These are phyloP conservation scores for Syncephalastrum monosporum DNA, from an alignment of 371 early-diverging fungal species.

Conservation along the genomic window DNA sequence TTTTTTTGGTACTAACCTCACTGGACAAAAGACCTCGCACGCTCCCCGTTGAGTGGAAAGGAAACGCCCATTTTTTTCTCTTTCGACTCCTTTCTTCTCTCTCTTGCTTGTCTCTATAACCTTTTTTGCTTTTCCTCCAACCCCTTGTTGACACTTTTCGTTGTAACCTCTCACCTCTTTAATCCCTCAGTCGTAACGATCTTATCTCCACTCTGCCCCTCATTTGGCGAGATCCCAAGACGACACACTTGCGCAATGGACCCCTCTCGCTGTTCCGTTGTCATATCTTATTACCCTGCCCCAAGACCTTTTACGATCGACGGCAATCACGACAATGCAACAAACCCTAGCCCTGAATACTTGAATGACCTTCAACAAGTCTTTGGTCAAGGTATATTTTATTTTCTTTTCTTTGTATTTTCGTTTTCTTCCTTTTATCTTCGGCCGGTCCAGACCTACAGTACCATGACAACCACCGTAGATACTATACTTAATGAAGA, in stretches of 20 bases:
- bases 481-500: too few relatives aligned
- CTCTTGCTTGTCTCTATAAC: background rate
- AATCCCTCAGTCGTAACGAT: too few relatives aligned
- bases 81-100: conserved; percentile 1
- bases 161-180: too few relatives aligned
- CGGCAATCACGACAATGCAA: background rate
- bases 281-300: conserved; percentile 9
- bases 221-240: background rate
- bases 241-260: conserved; percentile 9
- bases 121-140: conserved; percentile 5
- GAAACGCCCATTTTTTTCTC: background rate
- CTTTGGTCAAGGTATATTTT: conserved; percentile 16
- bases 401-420: background rate
- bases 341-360: conserved; percentile 6
- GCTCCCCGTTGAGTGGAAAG: too few relatives aligned
- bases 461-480: too few relatives aligned
- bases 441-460: too few relatives aligned
- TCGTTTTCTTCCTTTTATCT: too few relatives aligned
- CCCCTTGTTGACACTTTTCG: background rate
- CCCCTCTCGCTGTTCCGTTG: conserved; percentile 13
- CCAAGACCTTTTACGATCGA: conserved; percentile 10
- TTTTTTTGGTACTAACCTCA: too few relatives aligned
- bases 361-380: conserved; percentile 11
- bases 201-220: too few relatives aligned
- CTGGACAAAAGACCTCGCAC: too few relatives aligned